Percentiles rank a stretch among this genome's conserved stretches.
Conservation (phyloP, 78 protist species). For the Dictyostelium discoideum region dicty_2.7 NC_007091.3:1192501-1193000, state of each 20-base stretch:
- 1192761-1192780: slow-evolving; percentile 36
- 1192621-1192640: neutral
- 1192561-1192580: slow-evolving; percentile 42
- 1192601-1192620: slow-evolving; percentile 51
- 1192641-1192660: neutral
- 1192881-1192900: slow-evolving; percentile 65
- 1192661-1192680: slow-evolving; percentile 54
- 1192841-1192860: slow-evolving; percentile 77
- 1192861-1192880: slow-evolving; percentile 7
- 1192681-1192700: slow-evolving; percentile 80
- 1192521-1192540: slow-evolving; percentile 58
- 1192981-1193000: no score
- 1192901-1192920: neutral
- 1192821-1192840: slow-evolving; percentile 72
- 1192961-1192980: no score
- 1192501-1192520: slow-evolving; percentile 68
- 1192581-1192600: slow-evolving; percentile 66
- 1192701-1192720: slow-evolving; percentile 66
- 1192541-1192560: slow-evolving; percentile 35
- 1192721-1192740: slow-evolving; percentile 16
- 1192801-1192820: slow-evolving; percentile 81
- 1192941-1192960: no score
- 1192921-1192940: no score
- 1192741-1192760: neutral
- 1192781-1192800: slow-evolving; percentile 76